Conservation (phyloP, 148 eudicot genomes). For the Arbutus unedo region DNA sequence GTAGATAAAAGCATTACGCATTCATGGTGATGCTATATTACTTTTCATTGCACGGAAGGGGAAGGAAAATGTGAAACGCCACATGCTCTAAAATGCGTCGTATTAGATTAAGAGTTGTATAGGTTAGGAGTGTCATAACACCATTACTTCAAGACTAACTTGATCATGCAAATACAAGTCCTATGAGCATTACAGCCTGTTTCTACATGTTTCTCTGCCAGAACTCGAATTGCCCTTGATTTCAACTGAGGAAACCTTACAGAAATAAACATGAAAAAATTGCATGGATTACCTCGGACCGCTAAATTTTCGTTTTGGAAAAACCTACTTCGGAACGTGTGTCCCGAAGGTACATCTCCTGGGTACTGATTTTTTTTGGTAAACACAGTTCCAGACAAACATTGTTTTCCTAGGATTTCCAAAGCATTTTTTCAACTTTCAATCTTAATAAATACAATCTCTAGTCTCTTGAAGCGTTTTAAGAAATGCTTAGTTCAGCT, state of each 20-base stretch:
- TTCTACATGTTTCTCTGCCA: not conserved
- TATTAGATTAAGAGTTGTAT: not conserved
- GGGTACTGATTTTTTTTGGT: not conserved
- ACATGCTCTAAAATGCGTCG: not conserved
- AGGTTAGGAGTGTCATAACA: not conserved
- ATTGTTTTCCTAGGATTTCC: not conserved
- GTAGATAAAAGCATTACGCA: not conserved
- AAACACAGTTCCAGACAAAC: not conserved
- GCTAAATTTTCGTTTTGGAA: not conserved
- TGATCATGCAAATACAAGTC: not conserved
- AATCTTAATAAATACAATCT: not conserved
- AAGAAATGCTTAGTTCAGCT: not conserved
- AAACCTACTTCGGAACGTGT: not conserved
- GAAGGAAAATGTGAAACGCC: not conserved
- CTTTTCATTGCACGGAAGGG: not conserved
- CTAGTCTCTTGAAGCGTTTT: not conserved
- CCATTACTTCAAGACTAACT: not conserved
- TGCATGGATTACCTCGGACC: not conserved
- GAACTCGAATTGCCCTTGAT: not conserved
- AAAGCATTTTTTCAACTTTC: not conserved
- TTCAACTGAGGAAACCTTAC: not conserved
- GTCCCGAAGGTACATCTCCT: not conserved
- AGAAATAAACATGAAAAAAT: not conserved
- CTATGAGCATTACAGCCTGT: not conserved
- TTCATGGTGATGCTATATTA: not conserved